These are phyloP conservation scores for Spencermartinsiella ligniputridi DNA, from an alignment of 1,139 yeast species.

Conservation along the genomic window DNA sequence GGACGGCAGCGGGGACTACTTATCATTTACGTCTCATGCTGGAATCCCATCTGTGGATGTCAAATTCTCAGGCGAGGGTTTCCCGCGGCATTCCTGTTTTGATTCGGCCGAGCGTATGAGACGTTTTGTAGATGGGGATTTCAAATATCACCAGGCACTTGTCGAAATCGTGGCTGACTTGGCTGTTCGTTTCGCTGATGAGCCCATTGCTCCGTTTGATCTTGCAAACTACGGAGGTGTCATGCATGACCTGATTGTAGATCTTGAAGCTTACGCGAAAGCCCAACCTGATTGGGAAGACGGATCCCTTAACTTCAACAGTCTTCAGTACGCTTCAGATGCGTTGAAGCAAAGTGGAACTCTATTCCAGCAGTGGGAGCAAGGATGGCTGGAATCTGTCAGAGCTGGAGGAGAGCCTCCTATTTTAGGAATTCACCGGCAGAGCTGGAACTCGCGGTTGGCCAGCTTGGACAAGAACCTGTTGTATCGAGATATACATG, in stretches of 20 bases:
- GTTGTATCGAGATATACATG: slow-evolving; percentile 45
- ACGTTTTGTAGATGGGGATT: slow-evolving; percentile 48
- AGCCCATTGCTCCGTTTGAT: slow-evolving; percentile 72
- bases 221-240: slow-evolving; percentile 46
- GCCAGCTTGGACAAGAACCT: slow-evolving; percentile 53
- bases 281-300: slow-evolving; percentile 16
- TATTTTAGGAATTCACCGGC: slow-evolving; percentile 61
- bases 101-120: slow-evolving; percentile 62
- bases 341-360: slow-evolving; percentile 24
- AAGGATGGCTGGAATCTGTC: slow-evolving; percentile 51
- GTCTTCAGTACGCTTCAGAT: slow-evolving; percentile 25
- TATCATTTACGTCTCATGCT: slow-evolving; percentile 58
- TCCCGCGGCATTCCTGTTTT: slow-evolving; percentile 59
- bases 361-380: slow-evolving; percentile 42
- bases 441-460: slow-evolving; percentile 75
- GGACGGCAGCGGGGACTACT: slow-evolving; percentile 49
- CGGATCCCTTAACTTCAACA: slow-evolving; percentile 18
- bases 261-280: slow-evolving; percentile 44
- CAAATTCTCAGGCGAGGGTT: slow-evolving; percentile 39
- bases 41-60: slow-evolving; percentile 71
- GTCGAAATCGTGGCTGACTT: slow-evolving; percentile 55
- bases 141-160: slow-evolving; percentile 54
- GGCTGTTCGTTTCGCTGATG: slow-evolving; percentile 57
- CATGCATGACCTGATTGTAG: slow-evolving; percentile 44
- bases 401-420: slow-evolving; percentile 53